Base-by-base conservation (phyloP, 225 moss, liverwort and hornwort genomes). In the Lunularia cruciata region DNA sequence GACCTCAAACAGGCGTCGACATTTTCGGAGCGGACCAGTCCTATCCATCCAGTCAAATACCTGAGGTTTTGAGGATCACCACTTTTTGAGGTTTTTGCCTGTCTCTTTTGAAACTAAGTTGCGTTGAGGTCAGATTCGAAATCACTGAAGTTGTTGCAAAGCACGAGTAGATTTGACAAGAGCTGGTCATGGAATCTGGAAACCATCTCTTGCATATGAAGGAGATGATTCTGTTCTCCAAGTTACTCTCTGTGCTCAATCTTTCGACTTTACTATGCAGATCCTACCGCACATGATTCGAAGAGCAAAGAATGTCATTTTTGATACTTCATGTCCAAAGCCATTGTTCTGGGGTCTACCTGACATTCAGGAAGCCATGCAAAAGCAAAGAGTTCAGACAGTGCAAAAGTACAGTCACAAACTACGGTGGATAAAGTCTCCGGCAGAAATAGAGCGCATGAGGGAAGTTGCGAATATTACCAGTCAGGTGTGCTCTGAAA, bases 351-450 rank as follows among this genome's bases (percentile, higher is more conserved):
- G 76, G 80, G 73, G 78, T 65, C 64, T 91, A 28, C 87, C 83
- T 59, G 83, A 78, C 42, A 72, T 98, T 68, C 79, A 86, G 80
- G 82, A 77, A 67, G 98, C 93, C 39, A 59, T 88, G 70, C 72
- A 83, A 69, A 75, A 84, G 36, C 79, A 82, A 61, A 89, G 80
- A 82, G 84, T 91, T 57, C 82, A 87, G 71, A 73, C 83, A 75
- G 67, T 98, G 66, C 84, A 75, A 67, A 81, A 71, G 58, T 93
- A 88, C 57, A 79, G 89, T 54, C 89, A 98, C 65, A 75, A 73
- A 69, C 63, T 87, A 63, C 89, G 98, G 34, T 93, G 90, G 98
- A 69, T 89, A 42, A 98, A 98, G 69, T 91, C 93, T 58, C 62
- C 76, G 57, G 70, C 86, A 57, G 98, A 98, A 76, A 84, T 93